Evolutionary conservation across 164 flowering plant genomes (phyloP), one percentile per base, ranked within the genome.

Genomic region (Malania oleifera): DNA sequence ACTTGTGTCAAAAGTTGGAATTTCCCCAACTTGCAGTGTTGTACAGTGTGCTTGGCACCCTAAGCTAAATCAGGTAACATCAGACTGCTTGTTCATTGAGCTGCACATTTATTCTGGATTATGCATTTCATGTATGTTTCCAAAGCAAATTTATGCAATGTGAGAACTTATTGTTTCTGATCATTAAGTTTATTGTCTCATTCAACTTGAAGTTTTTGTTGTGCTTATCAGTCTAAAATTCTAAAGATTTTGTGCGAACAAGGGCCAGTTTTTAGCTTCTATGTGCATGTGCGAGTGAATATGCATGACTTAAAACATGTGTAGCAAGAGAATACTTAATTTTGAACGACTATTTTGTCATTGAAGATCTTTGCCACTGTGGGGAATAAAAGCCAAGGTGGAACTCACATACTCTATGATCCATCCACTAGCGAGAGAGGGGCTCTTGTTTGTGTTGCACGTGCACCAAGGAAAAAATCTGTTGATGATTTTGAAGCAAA

Each of bases 31-130:
- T 57, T 75, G 70, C 70, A 95, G 97, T 71, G 97, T 95, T 25
- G 95, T 95, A 46, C 96, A 79, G 57, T 95, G 97, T 73, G 72
- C 81, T 51, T 95, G 99, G 99, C 97, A 95, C 69, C 93, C 95
- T 48, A 95, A 75, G 71, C 75, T 91, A 58, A 91, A 95, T 73
- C 99, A 95, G 99, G 99, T 95, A 60, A 50, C 35, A 15, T 13
- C 23, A 10, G 18, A 48, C 5, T n/a, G n/a, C n/a, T n/a, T n/a
- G n/a, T n/a, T n/a, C 34, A 52, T 57, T 40, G 1, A 19, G 24
- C 19, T 48, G 7, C 6, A 48, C 25, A 9, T 8, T 17, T 10
- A 48, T 5, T 17, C 22, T 5, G 15, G 8, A 44, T 44, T 44
- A 20, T 48, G 12, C 5, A 20, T 22, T 3, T 48, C 24, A 3